Evolutionary conservation across 2,329 filamentous ascomycete species (phyloP), one percentile per base, ranked within the genome.

Genomic region (Pyrenochaeta sp.): DNA sequence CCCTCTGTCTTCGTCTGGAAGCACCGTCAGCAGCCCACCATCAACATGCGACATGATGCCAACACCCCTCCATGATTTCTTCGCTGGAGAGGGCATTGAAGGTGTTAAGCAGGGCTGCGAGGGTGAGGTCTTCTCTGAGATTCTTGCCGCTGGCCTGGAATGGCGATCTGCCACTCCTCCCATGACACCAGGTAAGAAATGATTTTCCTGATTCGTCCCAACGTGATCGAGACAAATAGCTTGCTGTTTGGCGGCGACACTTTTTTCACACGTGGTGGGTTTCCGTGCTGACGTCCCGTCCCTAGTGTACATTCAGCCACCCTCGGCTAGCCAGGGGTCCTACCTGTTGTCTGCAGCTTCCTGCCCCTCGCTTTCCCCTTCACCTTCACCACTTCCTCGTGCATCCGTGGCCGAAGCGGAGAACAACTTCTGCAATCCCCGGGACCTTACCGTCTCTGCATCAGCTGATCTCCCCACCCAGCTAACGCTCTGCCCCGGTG

Each of bases 391-490:
- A 20, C 86, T 89, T 54, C 85, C 89, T 58, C 79, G 82, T 61
- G 84, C 88, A 42, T 77, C 86, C 68, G 76, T 81, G 31, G 84
- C 85, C 2, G 87, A 90, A 65, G 79, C 82, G 57, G 87, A 90
- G 70, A 81, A 90, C 58, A 87, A 90, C 74, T 95, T 94, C 71
- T 96, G 93, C 73, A 92, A 96, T 68, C 92, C 93, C 22, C 86
- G 92, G 65, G 90, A 96, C 67, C 77, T 96, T 53, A 96, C 89
- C 14, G 89, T 96, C 22, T 77, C 77, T 48, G 74, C 74, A 19
- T 80, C 76, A 40, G 72, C 79, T 41, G 87, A 90, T 57, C 86
- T 90, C 57, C 80, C 86, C 15, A 79, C 81, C 48, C 77, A 89
- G 55, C 78, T 84, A 28, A 81, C 81, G 13, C 74, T 89, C 17